phyloP scores from a whole-genome alignment of 2,329 filamentous ascomycete genomes.

The Corynespora cassiicola region DNA sequence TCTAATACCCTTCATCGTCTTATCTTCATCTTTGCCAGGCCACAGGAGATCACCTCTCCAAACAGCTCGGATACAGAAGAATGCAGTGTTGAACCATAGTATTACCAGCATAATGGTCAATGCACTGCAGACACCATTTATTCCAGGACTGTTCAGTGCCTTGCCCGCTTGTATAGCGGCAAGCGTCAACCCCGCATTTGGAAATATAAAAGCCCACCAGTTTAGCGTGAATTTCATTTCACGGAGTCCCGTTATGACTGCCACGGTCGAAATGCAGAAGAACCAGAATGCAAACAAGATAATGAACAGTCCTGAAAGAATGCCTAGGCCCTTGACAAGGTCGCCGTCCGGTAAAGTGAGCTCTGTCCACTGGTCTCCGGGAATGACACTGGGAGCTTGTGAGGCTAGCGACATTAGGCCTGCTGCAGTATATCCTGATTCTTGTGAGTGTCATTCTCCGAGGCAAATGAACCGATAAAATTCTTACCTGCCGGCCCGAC shows the following conservation, averaged over 20 bases:
- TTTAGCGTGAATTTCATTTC: conserved; percentile 47
- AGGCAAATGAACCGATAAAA: conserved; percentile 59
- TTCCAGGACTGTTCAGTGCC: conserved; percentile 57
- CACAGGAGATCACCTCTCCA: conserved; percentile 60
- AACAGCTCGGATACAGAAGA: conserved; percentile 59
- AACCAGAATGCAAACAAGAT: conserved; percentile 59
- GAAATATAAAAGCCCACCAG: conserved; percentile 70
- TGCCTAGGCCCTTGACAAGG: conserved; percentile 50
- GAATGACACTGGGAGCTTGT: conserved; percentile 45
- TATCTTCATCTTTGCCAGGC: conserved; percentile 54
- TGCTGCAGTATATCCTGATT: conserved; percentile 44
- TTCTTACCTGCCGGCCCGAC: conserved; percentile 49
- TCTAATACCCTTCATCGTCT: conserved; percentile 28
- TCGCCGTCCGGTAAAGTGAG: conserved; percentile 40
- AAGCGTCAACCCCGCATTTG: conserved; percentile 68
- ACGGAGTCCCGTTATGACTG: conserved; percentile 45
- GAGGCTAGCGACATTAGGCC: conserved; percentile 55
- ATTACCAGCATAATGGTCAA: conserved; percentile 63
- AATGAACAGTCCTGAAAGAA: conserved; percentile 54
- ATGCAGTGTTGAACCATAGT: conserved; percentile 62
- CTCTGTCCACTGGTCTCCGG: conserved; percentile 41
- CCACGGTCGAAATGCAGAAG: conserved; percentile 52
- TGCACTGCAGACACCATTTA: conserved; percentile 61
- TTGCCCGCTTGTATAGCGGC: conserved; percentile 64
- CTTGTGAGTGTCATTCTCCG: conserved; percentile 67